Percentiles rank a stretch among this genome's conserved stretches.
Evolutionary conservation across 805 yeast genomes (phyloP).

Genomic region (Nematodospora valgi): DNA sequence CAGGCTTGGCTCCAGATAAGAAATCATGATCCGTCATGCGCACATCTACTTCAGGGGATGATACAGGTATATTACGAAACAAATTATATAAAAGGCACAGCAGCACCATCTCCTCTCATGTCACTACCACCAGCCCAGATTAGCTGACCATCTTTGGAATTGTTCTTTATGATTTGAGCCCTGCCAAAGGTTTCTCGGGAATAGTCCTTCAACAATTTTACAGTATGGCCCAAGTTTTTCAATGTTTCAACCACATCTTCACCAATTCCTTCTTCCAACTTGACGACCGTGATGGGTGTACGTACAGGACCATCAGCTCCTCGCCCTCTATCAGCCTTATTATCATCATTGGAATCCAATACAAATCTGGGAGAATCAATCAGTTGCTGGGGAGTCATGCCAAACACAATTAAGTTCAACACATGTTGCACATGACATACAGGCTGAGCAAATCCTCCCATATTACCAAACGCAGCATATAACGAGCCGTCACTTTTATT

Average conservation of each 20-base stretch:
- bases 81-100: slow-evolving; percentile 46
- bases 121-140: slow-evolving; percentile 74
- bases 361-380: slow-evolving; percentile 75
- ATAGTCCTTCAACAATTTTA: slow-evolving; percentile 39
- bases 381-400: slow-evolving; percentile 67
- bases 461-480: slow-evolving; percentile 74
- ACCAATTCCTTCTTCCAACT: slow-evolving; percentile 63
- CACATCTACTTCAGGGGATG: no score
- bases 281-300: slow-evolving; percentile 55
- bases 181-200: slow-evolving; percentile 54
- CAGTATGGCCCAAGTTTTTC: slow-evolving; percentile 54
- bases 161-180: slow-evolving; percentile 67
- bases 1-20: no score
- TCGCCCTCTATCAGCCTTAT: slow-evolving; percentile 45
- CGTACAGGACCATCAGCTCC: slow-evolving; percentile 67
- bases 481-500: slow-evolving; percentile 39
- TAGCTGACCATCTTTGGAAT: slow-evolving; percentile 35
- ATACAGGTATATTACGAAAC: no score
- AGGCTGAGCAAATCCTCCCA: slow-evolving; percentile 89
- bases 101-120: slow-evolving; percentile 82
- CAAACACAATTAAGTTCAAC: slow-evolving; percentile 60
- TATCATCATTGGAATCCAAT: slow-evolving; percentile 49
- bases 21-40: no score
- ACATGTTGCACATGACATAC: slow-evolving; percentile 81
- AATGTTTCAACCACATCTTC: slow-evolving; percentile 44